Percentiles rank a stretch among this genome's conserved stretches.
Evolutionary conservation across 202 grass and related monocot genomes (phyloP).

Genomic region (Digitaria exilis): DNA sequence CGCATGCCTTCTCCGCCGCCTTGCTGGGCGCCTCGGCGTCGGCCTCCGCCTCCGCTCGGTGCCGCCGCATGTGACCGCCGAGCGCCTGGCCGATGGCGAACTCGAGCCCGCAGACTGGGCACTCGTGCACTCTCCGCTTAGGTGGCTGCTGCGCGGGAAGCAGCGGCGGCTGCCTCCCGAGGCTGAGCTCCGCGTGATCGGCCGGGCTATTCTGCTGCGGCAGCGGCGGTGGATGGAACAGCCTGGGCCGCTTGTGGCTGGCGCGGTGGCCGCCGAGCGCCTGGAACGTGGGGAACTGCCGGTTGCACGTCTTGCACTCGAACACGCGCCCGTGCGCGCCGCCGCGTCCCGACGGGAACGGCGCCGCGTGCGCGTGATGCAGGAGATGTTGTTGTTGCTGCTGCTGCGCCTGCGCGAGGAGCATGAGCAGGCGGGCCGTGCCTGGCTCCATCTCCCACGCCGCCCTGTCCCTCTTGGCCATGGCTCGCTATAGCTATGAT

Average conservation of each 20-base stretch:
- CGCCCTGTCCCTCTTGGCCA: slow-evolving; percentile 51
- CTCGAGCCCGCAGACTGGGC: slow-evolving; percentile 77
- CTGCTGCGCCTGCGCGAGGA: slow-evolving; percentile 52
- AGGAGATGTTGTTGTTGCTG: not conserved
- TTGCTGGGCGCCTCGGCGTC: not conserved
- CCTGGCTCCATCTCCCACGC: slow-evolving; percentile 37
- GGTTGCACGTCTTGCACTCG: slow-evolving; percentile 90
- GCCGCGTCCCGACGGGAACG: not conserved
- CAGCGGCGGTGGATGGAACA: slow-evolving; percentile 4
- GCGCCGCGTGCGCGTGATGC: not conserved
- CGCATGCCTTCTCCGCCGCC: slow-evolving; percentile 33
- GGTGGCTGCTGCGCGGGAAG: not conserved
- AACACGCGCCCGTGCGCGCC: slow-evolving; percentile 49
- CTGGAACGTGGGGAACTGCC: slow-evolving; percentile 84
- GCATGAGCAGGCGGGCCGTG: slow-evolving; percentile 55
- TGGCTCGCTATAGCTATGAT: not conserved
- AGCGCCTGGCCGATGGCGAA: slow-evolving; percentile 84
- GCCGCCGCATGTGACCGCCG: slow-evolving; percentile 87
- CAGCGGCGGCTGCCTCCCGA: not conserved
- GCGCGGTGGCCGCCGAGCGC: slow-evolving; percentile 85
- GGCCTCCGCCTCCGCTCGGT: slow-evolving; percentile 54
- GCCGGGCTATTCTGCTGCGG: not conserved
- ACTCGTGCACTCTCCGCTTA: slow-evolving; percentile 69
- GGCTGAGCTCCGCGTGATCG: slow-evolving; percentile 17
- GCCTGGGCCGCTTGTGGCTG: slow-evolving; percentile 65